Base-by-base conservation (phyloP, 1,284 basidiomycete genomes). In the Porphyrellus sp. region DNA sequence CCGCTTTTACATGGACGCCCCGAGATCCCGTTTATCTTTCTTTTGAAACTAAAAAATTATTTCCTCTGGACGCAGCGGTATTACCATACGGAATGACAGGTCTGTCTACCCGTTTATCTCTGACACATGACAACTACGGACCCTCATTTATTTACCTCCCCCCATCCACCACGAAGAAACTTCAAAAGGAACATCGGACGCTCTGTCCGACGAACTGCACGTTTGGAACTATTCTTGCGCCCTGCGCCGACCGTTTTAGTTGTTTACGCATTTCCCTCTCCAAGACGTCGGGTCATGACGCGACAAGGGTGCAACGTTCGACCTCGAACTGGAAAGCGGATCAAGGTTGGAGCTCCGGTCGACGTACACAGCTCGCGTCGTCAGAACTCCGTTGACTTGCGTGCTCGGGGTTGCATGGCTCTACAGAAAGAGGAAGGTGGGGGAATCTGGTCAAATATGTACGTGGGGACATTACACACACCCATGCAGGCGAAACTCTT, bases 401-500 rank as follows among this genome's bases (percentile, higher is more conserved):
- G n/a, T n/a, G n/a, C 24, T 27, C 31, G 23, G 43, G 44, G 31
- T 25, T 45, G 23, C 16, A n/a, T n/a, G 16, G 24, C 18, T 4
- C 20, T 11, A 31, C 21, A 30, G 8, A 1, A 4, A 25, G 5
- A 23, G 27, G 24, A 16, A 30, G 6, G 15, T 9, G 20, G 20
- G 20, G 20, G 35, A 25, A 11, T 6, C 16, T 13, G 15, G 23
- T 35, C 12, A 12, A 12, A 21, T 37, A 37, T n/a, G 9, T 30
- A 30, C 30, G 13, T 30, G 13, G 7, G 30, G 30, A 13, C 13
- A 38, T 4, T n/a, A 21, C 23, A 23, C 13, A 8, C 25, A 13
- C 15, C 15, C 38, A 25, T 18, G 3, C 2, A 9, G 23, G 6
- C 61, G 59, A 60, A 47, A 43, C 51, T 64, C 59, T 66, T 54